Evolutionary conservation across 2,329 filamentous ascomycete species (phyloP).

Genomic region (Dryadomyces quercus-mongolicae): DNA sequence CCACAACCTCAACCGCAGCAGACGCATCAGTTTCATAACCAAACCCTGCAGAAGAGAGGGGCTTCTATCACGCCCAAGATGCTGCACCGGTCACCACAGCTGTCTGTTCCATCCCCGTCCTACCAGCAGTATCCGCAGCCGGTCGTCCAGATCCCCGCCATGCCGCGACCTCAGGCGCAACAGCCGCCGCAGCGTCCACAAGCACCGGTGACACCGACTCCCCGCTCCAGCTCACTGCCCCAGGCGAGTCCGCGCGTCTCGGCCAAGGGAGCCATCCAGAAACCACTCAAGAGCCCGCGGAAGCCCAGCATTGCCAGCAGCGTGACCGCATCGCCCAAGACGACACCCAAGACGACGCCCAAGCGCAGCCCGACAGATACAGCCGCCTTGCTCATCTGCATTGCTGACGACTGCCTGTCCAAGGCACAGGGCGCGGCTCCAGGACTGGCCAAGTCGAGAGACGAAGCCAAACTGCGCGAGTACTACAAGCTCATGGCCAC

Average conservation of each 20-base stretch:
- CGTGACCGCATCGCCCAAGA: constrained; percentile 22
- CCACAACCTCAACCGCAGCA: constrained; percentile 11
- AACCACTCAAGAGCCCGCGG: constrained; percentile 9
- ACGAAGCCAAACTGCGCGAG: constrained; percentile 41
- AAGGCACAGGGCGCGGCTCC: constrained; percentile 48
- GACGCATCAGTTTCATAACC: constrained; percentile 3
- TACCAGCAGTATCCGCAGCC: constrained; percentile 6
- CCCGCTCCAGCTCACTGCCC: constrained; percentile 6
- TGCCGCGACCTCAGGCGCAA: neutral
- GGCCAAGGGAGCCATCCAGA: constrained; percentile 11
- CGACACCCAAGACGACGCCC: constrained; percentile 20
- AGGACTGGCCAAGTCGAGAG: constrained; percentile 34
- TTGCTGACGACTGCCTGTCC: constrained; percentile 64
- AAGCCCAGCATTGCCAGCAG: constrained; percentile 12
- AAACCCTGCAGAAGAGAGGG: neutral
- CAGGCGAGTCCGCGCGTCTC: constrained; percentile 10
- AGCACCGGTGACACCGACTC: constrained; percentile 6
- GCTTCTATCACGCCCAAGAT: neutral
- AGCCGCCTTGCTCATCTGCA: constrained; percentile 50
- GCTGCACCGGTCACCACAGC: constrained; percentile 5
- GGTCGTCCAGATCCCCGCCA: constrained; percentile 2
- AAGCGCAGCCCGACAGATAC: constrained; percentile 33
- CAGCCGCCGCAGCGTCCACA: neutral
- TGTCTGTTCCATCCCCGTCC: constrained; percentile 7
- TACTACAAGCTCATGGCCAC: constrained; percentile 64